Conservation (phyloP, 306 rosid species). For the Lathyrus sativus region DNA sequence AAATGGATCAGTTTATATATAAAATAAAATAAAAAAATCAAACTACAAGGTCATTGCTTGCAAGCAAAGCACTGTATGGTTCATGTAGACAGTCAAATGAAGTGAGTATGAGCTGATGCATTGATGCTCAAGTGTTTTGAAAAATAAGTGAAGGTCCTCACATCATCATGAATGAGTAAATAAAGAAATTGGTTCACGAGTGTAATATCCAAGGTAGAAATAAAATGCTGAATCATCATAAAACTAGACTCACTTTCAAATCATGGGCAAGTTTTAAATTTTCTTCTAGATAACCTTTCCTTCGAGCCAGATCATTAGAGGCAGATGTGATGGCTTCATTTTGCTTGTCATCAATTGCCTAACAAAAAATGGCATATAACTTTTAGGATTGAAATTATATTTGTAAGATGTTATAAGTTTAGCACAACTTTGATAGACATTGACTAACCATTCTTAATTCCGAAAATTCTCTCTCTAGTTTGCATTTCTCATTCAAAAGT, state of each 20-base stretch:
- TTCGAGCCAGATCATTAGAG: constrained; percentile 71
- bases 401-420: constrained; percentile 27
- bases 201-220: neutral
- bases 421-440: constrained; percentile 34
- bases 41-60: too few species aligned
- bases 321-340: constrained; percentile 76
- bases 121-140: neutral
- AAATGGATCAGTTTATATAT: neutral
- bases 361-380: constrained; percentile 22
- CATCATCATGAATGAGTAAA: neutral
- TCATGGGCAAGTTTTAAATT: constrained; percentile 80
- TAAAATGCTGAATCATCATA: constrained; percentile 19
- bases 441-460: constrained; percentile 85
- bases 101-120: neutral
- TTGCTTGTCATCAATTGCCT: constrained; percentile 93
- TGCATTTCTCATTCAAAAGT: constrained; percentile 78
- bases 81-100: too few species aligned
- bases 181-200: neutral
- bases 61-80: too few species aligned
- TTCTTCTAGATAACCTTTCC: constrained; percentile 89
- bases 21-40: neutral
- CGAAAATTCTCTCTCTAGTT: constrained; percentile 78
- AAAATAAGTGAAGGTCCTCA: neutral
- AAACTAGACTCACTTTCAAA: constrained; percentile 62
- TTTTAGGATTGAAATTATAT: constrained; percentile 26